These are phyloP conservation scores for Sabuloglossum arenarium DNA, from an alignment of 495 filamentous ascomycete species.

Conservation along the genomic window DNA sequence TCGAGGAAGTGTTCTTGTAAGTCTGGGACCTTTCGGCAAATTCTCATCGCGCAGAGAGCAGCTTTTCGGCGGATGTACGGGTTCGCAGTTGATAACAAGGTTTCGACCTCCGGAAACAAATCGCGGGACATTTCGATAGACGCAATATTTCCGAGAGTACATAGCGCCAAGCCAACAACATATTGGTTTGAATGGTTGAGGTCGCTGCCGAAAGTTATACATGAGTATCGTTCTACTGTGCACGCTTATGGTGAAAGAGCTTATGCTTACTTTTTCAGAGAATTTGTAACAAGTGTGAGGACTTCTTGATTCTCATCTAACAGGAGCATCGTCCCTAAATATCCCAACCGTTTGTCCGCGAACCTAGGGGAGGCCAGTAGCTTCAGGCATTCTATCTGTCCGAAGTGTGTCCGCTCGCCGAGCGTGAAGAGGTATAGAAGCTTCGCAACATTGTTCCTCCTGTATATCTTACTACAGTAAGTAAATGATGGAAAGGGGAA, in stretches of 20 bases:
- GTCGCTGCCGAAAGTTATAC: constrained; percentile 34
- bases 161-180: constrained; percentile 88
- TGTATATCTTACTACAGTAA: constrained; percentile 16
- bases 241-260: neutral
- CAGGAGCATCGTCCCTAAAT: constrained; percentile 87
- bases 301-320: constrained; percentile 98
- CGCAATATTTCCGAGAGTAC: constrained; percentile 90
- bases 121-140: constrained; percentile 98
- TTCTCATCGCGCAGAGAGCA: constrained; percentile 97
- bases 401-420: constrained; percentile 96
- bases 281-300: constrained; percentile 90
- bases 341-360: constrained; percentile 91
- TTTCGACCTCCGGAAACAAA: constrained; percentile 86
- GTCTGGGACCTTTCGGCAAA: constrained; percentile 94
- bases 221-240: neutral
- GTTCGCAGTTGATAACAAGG: constrained; percentile 72
- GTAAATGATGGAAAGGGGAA: neutral
- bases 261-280: constrained; percentile 62
- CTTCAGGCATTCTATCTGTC: constrained; percentile 98
- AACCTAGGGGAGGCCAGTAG: constrained; percentile 90
- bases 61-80: constrained; percentile 95
- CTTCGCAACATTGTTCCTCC: constrained; percentile 97
- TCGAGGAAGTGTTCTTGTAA: constrained; percentile 93
- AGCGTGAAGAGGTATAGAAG: constrained; percentile 94
- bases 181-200: constrained; percentile 96